Evolutionary conservation across 75 land plant genomes (phyloP).

Genomic region (Cupressus sempervirens): DNA sequence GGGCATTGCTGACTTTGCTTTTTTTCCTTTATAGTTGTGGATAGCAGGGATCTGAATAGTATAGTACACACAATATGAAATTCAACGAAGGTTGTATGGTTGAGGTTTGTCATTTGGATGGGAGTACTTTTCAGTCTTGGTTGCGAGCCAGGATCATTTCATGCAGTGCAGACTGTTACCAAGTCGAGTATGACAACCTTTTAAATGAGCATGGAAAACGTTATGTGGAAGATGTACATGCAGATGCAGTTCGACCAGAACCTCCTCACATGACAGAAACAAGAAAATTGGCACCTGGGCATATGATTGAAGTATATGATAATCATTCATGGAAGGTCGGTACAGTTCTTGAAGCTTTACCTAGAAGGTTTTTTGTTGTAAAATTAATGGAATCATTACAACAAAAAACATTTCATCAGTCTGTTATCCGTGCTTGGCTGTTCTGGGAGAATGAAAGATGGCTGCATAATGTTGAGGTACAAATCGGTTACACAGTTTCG

Average conservation of each 20-base stretch:
- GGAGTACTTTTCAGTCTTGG: background rate
- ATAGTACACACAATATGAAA: background rate
- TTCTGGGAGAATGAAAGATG: conserved; percentile 39
- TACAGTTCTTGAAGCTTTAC: conserved; percentile 14
- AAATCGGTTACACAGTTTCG: background rate
- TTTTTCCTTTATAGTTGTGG: background rate
- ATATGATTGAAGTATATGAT: conserved; percentile 39
- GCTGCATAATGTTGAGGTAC: conserved; percentile 40
- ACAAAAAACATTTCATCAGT: conserved; percentile 13
- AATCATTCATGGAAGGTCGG: conserved; percentile 31
- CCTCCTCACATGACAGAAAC: conserved; percentile 27
- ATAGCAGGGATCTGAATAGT: background rate
- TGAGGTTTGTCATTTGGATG: background rate
- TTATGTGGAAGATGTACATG: conserved; percentile 17
- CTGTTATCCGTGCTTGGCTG: conserved; percentile 20
- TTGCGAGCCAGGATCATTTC: background rate
- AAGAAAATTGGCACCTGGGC: conserved; percentile 25
- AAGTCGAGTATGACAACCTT: conserved; percentile 21
- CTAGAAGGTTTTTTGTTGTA: conserved; percentile 19
- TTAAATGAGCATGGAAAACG: conserved; percentile 16
- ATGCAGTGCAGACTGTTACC: conserved; percentile 22
- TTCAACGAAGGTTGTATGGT: background rate
- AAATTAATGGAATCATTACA: conserved; percentile 25
- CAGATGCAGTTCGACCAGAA: conserved; percentile 29
- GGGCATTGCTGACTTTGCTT: background rate